Conservation (phyloP, 2,329 filamentous ascomycete genomes). For the Pseudogymnoascus sp. region DNA sequence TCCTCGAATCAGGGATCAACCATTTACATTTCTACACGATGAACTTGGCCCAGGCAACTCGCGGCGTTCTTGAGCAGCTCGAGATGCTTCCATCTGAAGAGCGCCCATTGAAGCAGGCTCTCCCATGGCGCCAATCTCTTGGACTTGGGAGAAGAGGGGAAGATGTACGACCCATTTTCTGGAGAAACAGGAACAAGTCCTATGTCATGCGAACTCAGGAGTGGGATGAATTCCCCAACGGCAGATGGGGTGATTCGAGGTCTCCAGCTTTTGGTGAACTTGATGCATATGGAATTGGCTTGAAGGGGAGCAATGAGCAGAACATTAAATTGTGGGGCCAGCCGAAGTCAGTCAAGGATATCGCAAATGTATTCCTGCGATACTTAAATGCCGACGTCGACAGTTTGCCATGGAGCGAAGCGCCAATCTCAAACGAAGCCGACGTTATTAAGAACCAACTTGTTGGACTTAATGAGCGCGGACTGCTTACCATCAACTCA, state of each 20-base stretch:
- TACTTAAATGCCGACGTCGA: slow-evolving; percentile 78
- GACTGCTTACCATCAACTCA: slow-evolving; percentile 92
- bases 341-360: slow-evolving; percentile 69
- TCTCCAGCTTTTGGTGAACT: slow-evolving; percentile 94
- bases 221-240: slow-evolving; percentile 99
- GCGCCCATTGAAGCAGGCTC: slow-evolving; percentile 74
- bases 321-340: slow-evolving; percentile 94
- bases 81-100: slow-evolving; percentile 69
- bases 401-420: slow-evolving; percentile 88
- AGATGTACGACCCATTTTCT: slow-evolving; percentile 97
- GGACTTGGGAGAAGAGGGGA: slow-evolving; percentile 81
- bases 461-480: slow-evolving; percentile 73
- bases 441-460: slow-evolving; percentile 69
- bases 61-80: slow-evolving; percentile 88
- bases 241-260: slow-evolving; percentile 93
- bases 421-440: slow-evolving; percentile 74
- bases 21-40: slow-evolving; percentile 99
- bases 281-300: slow-evolving; percentile 85
- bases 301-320: slow-evolving; percentile 91
- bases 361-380: slow-evolving; percentile 73
- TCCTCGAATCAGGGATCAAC: slow-evolving; percentile 69
- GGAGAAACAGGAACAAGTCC: slow-evolving; percentile 93
- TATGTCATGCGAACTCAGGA: slow-evolving; percentile 94
- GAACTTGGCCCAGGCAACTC: slow-evolving; percentile 91
- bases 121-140: slow-evolving; percentile 94